Evolutionary conservation across 2,329 filamentous ascomycete genomes (phyloP), one percentile per base, ranked within the genome.

Genomic region (Lasiodiplodia hormozganensis): DNA sequence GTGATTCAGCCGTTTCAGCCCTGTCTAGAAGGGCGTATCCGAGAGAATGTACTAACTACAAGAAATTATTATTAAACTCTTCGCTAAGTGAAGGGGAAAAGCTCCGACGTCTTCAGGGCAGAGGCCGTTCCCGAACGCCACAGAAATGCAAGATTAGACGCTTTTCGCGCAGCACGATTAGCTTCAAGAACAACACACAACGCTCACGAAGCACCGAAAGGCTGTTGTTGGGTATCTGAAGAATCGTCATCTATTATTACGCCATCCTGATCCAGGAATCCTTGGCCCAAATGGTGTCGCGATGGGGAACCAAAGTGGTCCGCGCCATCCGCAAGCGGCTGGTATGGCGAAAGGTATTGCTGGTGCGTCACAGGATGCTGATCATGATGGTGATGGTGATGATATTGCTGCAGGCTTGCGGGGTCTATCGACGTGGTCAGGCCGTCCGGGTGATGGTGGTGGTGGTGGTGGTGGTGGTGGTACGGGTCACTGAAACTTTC

Each of bases 221-320:
- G 57, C 57, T 34, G 47, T 25, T 38, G 57, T 25, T 64, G 60
- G 60, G 60, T 64, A 52, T 64, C 60, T 47, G 57, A 49, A 52
- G 60, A 34, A n/a, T 43, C 51, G 38, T 47, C 43, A n/a, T 64
- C 60, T 51, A 64, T 21, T 25, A 64, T 38, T 52, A 47, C 47
- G 31, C 47, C 43, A n/a, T 64, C 38, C 4, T 52, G n/a, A 14
- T 8, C 25, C 28, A 38, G 6, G n/a, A 51, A 64, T 14, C 47
- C 60, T 64, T 28, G 25, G n/a, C n/a, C 43, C 43, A 40, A 40
- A 7, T 43, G 28, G 18, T 21, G 36, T 11, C 18, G 7, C 12
- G 38, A 47, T 7, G 52, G 60, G 2, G 60, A 34, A 11, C 43
- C 18, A 21, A 64, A 64, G 5, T 51, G 60, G 25, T 12, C 25